Base-by-base conservation (phyloP, 2,329 filamentous ascomycete species). In the Bipolaris sorokiniana region DNA sequence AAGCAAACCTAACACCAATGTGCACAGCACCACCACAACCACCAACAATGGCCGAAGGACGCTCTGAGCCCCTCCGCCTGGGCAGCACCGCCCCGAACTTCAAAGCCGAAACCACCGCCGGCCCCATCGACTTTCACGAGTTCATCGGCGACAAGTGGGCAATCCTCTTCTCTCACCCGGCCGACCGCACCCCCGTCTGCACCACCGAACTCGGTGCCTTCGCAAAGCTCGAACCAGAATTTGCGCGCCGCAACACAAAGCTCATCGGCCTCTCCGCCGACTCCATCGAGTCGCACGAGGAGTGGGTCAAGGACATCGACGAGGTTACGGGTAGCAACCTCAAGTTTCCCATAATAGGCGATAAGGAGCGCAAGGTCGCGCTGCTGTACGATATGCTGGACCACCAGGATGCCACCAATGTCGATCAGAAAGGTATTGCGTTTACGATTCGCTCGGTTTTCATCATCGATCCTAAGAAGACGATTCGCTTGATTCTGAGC, bases 131-230 rank as follows among this genome's bases (percentile, higher is more conserved):
- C 78, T 90, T 90, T 82, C 88, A 90, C 79, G 66, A 89, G 67
- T 90, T 86, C 81, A 88, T 90, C 65, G 87, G 86, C 69, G 81
- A 88, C 80, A 86, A 82, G 67, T 90, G 87, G 87, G 85, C 87
- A 59, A 81, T 90, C 62, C 82, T 90, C 65, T 90, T 90, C 83
- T 89, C 87, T 42, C 87, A 90, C 79, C 87, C 88, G 41, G 87
- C 82, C 67, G 81, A 83, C 74, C 85, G 83, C 78, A 85, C 83
- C 7, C 83, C 83, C 47, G 83, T 85, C 62, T 85, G 85, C 80
- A 87, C 85, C 55, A 88, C 85, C 49, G 85, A 87, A 77, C 80
- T 87, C 48, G 85, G 84, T 59, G 85, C 85, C 34, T 87, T 87
- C 72, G 84, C 85, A 38, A 86, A 86, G 76, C 82, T 87, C 64